A percentile compares a stretch with the other conserved stretches of the same genome.
Conservation (phyloP, 441 rosid genomes). For the Bocquillonia castaneifolia region DNA sequence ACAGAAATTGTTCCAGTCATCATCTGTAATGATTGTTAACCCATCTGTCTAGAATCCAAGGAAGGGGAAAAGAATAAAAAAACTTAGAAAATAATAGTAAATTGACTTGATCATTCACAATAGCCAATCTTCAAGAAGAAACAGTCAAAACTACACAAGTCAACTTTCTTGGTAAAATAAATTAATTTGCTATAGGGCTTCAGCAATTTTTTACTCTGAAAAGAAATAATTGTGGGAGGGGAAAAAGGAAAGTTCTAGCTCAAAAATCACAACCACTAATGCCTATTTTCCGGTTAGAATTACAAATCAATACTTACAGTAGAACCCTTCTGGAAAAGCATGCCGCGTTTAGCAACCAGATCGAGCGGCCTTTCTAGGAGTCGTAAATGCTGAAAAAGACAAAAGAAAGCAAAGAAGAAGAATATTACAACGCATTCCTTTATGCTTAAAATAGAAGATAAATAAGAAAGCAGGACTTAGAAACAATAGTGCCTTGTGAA, state of each 20-base stretch:
- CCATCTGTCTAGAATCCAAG: slow-evolving; percentile 77
- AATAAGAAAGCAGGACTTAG: slow-evolving; percentile 9
- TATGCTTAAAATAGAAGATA: slow-evolving; percentile 3
- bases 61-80: slow-evolving; percentile 11
- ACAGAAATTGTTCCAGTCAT: slow-evolving; percentile 92
- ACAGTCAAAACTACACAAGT: neutral
- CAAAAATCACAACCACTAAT: neutral
- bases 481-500: neutral
- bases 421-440: slow-evolving; percentile 6
- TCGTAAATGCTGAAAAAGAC: slow-evolving; percentile 57
- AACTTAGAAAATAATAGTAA: slow-evolving; percentile 20
- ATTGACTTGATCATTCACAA: neutral
- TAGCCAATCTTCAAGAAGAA: slow-evolving; percentile 1
- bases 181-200: neutral
- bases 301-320: slow-evolving; percentile 46
- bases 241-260: neutral
- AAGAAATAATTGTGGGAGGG: neutral
- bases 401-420: slow-evolving; percentile 10
- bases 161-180: neutral
- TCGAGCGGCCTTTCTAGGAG: slow-evolving; percentile 88
- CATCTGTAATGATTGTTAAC: slow-evolving; percentile 73
- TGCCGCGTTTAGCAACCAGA: slow-evolving; percentile 66
- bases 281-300: neutral
- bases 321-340: slow-evolving; percentile 62
- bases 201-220: neutral